Conservation (phyloP, 83 land plant genomes). For the Picea engelmannii region DNA sequence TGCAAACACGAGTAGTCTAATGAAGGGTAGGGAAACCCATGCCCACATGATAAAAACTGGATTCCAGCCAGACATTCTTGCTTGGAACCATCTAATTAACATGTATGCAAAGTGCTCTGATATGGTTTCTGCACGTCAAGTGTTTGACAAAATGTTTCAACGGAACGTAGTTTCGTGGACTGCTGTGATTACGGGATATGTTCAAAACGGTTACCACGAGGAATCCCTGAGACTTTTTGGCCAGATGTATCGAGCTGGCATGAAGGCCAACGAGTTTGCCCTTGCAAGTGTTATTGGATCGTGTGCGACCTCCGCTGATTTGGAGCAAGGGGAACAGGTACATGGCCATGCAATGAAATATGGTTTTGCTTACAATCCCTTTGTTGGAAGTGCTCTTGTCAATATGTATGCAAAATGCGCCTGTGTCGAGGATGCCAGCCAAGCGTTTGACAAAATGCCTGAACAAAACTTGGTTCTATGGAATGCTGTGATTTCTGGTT, state of each 20-base stretch:
- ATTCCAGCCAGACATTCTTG: constrained; percentile 17
- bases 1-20: neutral
- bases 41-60: constrained; percentile 27
- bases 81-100: constrained; percentile 23
- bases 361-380: constrained; percentile 25
- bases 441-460: constrained; percentile 64
- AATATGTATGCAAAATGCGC: constrained; percentile 74
- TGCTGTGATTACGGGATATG: neutral
- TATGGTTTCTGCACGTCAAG: neutral
- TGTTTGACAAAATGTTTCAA: constrained; percentile 6
- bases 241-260: constrained; percentile 34
- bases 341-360: constrained; percentile 27
- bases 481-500: constrained; percentile 77
- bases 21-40: constrained; percentile 12
- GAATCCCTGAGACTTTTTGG: constrained; percentile 43
- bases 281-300: constrained; percentile 39
- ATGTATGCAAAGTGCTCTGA: constrained; percentile 10
- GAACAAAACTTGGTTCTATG: constrained; percentile 66
- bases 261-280: constrained; percentile 19
- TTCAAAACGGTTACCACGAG: constrained; percentile 20
- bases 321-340: constrained; percentile 20
- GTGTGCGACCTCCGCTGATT: constrained; percentile 31
- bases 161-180: constrained; percentile 1
- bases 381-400: constrained; percentile 34
- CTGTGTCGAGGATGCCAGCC: constrained; percentile 43